phyloP scores from a whole-genome alignment of 2,329 filamentous ascomycete species.

The Botrytis hyacinthi region DNA sequence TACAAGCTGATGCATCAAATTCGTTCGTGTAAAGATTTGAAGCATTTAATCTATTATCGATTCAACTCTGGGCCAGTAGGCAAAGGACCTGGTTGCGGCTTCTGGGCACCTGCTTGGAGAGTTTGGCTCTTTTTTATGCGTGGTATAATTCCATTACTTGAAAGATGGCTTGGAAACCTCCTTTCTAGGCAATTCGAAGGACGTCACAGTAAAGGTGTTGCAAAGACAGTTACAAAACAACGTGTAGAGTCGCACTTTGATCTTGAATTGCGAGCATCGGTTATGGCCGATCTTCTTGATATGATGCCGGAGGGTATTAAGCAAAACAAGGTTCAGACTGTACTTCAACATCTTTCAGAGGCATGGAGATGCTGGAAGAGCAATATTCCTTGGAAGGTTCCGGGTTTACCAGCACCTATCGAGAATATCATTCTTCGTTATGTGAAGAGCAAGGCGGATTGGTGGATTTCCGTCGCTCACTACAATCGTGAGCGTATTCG shows the following conservation, averaged over 20 bases:
- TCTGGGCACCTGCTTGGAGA: slow-evolving; percentile 98
- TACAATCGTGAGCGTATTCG: slow-evolving; percentile 98
- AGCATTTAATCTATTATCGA: slow-evolving; percentile 98
- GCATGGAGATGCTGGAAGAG: slow-evolving; percentile 99
- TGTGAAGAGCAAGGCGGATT: slow-evolving; percentile 98
- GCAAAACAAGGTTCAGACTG: slow-evolving; percentile 98
- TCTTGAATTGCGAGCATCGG: slow-evolving; percentile 91
- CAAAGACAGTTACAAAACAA: slow-evolving; percentile 98
- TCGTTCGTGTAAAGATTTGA: slow-evolving; percentile 96
- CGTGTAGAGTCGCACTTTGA: slow-evolving; percentile 98
- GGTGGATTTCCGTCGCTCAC: slow-evolving; percentile 99
- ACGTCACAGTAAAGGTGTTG: slow-evolving; percentile 96
- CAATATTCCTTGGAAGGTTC: slow-evolving; percentile 99
- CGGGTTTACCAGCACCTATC: slow-evolving; percentile 90
- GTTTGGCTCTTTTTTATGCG: slow-evolving; percentile 99
- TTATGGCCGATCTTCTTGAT: slow-evolving; percentile 99
- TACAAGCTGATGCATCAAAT: slow-evolving; percentile 99
- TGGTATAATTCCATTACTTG: slow-evolving; percentile 92
- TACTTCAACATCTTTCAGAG: slow-evolving; percentile 94
- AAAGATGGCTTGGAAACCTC: slow-evolving; percentile 95
- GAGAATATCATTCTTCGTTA: slow-evolving; percentile 99
- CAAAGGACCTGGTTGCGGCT: slow-evolving; percentile 95
- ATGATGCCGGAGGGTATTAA: slow-evolving; percentile 99
- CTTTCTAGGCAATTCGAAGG: slow-evolving; percentile 97
- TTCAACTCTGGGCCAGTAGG: slow-evolving; percentile 97